Conservation (phyloP, 495 filamentous ascomycete species). For the Tuber calosporum region DNA sequence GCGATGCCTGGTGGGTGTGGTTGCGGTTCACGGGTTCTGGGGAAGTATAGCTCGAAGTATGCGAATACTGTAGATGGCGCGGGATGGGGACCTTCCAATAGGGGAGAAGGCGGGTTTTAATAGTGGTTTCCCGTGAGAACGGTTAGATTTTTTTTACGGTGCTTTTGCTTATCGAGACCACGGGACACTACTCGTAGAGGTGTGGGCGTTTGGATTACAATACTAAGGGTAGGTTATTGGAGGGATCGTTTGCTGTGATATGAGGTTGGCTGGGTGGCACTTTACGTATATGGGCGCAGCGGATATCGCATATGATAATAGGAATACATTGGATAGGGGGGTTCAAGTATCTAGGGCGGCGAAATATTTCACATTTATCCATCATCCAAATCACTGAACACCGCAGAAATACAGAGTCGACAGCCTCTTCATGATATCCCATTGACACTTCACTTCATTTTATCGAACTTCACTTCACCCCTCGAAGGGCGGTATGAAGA, state of each 20-base stretch:
- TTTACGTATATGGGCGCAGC: neutral
- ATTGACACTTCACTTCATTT: neutral
- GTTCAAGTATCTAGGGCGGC: neutral
- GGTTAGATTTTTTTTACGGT: neutral
- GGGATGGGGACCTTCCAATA: neutral
- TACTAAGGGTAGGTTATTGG: neutral
- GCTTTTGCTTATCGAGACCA: neutral
- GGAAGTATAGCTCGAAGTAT: neutral
- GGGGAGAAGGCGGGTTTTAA: neutral
- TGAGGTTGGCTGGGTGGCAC: neutral
- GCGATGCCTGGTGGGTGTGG: neutral
- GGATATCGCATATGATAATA: neutral
- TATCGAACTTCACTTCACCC: neutral
- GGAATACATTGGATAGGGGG: neutral
- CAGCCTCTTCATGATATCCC: neutral
- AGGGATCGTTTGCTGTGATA: neutral
- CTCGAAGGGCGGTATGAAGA: neutral
- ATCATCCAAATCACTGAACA: neutral
- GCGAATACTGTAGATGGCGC: neutral
- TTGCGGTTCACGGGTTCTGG: neutral
- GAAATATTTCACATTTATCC: neutral
- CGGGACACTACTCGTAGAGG: neutral
- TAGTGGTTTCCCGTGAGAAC: neutral
- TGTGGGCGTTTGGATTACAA: neutral
- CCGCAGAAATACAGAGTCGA: neutral